Percentiles rank a stretch among this genome's conserved stretches.
Conservation (phyloP, 2,329 filamentous ascomycete genomes). For the Aspergillus brunneoviolaceus region DNA sequence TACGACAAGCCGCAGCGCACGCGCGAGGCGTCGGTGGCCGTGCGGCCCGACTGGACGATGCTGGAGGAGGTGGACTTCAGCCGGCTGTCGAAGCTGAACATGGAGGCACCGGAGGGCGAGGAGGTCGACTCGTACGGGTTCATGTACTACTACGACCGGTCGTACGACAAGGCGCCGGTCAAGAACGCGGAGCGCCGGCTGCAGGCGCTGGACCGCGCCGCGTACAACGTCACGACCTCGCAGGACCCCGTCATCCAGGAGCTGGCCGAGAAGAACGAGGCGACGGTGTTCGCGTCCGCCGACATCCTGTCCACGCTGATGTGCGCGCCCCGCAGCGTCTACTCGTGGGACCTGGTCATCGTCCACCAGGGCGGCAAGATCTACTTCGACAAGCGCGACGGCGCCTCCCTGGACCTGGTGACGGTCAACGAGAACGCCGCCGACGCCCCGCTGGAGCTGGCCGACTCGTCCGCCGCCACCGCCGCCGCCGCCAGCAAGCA, state of each 20-base stretch:
- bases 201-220: constrained; percentile 84
- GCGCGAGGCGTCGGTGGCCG: constrained; percentile 92
- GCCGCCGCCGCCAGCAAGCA: constrained; percentile 59
- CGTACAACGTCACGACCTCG: constrained; percentile 97
- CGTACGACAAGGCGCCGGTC: constrained; percentile 89
- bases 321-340: constrained; percentile 94
- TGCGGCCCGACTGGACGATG: constrained; percentile 93
- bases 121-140: constrained; percentile 95
- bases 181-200: constrained; percentile 87
- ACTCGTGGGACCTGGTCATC: constrained; percentile 98
- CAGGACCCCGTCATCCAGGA: constrained; percentile 97
- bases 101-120: constrained; percentile 92
- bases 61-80: constrained; percentile 99
- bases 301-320: constrained; percentile 98
- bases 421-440: constrained; percentile 98
- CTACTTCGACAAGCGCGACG: constrained; percentile 98
- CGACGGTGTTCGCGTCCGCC: constrained; percentile 94
- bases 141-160: constrained; percentile 96
- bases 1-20: constrained; percentile 97
- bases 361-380: constrained; percentile 91
- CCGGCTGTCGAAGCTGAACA: constrained; percentile 89
- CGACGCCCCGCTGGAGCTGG: constrained; percentile 86
- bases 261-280: constrained; percentile 91
- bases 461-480: constrained; percentile 53
- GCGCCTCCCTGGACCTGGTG: constrained; percentile 91